phyloP scores from a whole-genome alignment of 2,329 filamentous ascomycete genomes.

The Fusarium sp. region DNA sequence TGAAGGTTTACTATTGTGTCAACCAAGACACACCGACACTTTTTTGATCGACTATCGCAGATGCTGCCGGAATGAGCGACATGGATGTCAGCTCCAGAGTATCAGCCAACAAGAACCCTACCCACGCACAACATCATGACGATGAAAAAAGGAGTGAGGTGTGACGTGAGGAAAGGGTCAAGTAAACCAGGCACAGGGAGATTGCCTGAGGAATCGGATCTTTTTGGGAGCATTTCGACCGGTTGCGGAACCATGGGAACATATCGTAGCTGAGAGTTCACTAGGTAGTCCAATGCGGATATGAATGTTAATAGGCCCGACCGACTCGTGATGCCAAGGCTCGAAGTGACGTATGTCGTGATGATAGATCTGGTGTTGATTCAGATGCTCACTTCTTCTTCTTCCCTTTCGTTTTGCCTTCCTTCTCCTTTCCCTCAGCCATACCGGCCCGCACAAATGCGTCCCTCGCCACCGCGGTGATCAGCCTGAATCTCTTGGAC shows the following conservation, averaged over 20 bases:
- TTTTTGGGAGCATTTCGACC: not conserved
- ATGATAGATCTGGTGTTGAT: not conserved
- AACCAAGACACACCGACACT: not conserved
- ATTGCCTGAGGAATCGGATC: not conserved
- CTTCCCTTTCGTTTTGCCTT: slow-evolving; percentile 17
- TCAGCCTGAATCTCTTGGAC: slow-evolving; percentile 88
- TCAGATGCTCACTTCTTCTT: slow-evolving; percentile 11
- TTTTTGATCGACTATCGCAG: slow-evolving; percentile 2
- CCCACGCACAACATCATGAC: not conserved
- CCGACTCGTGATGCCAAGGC: not conserved
- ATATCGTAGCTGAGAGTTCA: not conserved
- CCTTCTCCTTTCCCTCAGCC: slow-evolving; percentile 64
- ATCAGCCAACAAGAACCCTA: not conserved
- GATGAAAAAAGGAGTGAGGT: not conserved
- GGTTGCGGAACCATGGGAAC: not conserved
- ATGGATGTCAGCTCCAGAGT: not conserved
- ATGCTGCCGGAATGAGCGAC: not conserved
- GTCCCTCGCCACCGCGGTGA: slow-evolving; percentile 88
- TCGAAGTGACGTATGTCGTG: slow-evolving; percentile 1
- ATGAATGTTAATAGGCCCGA: not conserved
- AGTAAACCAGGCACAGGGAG: not conserved
- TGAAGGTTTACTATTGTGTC: not conserved
- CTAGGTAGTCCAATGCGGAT: slow-evolving; percentile 1
- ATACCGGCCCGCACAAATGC: slow-evolving; percentile 83
- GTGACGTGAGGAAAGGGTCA: not conserved